Evolutionary conservation across 352 stramenopile species (phyloP), one percentile per base, ranked within the genome.

Genomic region (Pythium aristosporum): DNA sequence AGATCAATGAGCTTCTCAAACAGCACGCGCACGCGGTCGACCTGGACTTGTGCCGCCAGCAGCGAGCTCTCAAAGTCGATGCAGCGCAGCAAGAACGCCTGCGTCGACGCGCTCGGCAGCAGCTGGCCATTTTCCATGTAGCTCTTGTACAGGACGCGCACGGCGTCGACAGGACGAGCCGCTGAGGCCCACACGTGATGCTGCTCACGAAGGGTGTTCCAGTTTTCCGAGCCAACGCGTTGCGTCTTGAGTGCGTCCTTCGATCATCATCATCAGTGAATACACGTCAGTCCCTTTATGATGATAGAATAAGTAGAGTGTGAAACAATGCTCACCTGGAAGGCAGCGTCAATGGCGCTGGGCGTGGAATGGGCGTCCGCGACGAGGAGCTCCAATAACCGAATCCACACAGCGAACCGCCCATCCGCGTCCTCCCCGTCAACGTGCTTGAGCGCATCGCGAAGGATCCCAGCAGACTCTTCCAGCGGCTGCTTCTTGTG

Each of bases 1-100:
- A 96, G 67, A 51, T 94, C 87, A 32, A 96, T 72, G 50, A 94
- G 62, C 72, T 91, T 91, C 68, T 96, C 87, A 61, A 91, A 94
- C 47, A 96, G 65, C 56, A 69, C 63, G 43, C 80, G 82, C 61
- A 92, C 79, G 16, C 77, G 72, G 13, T 71, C 42, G 13, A 82
- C 65, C 15, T 72, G 60, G 20, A 85, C 67, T 30, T 71, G 66
- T 6, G 61, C 52, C 0, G 69, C 56, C 9, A 73, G 47, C 11
- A 62, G 57, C 15, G 85, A 75, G n/a, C 74, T 84, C 71, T 96
- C 85, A 23, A 90, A 73, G 54, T 88, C 74, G 51, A 96, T 73
- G 59, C 82, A 93, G 43, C 79, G 67, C 56, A 80, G 55, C 50
- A 96, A 62, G 65, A 93, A 92, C 34, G 73, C 69, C 42, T 80